Base-by-base conservation (phyloP, 345 rosid genomes). In the Citrus unshiu region DNA sequence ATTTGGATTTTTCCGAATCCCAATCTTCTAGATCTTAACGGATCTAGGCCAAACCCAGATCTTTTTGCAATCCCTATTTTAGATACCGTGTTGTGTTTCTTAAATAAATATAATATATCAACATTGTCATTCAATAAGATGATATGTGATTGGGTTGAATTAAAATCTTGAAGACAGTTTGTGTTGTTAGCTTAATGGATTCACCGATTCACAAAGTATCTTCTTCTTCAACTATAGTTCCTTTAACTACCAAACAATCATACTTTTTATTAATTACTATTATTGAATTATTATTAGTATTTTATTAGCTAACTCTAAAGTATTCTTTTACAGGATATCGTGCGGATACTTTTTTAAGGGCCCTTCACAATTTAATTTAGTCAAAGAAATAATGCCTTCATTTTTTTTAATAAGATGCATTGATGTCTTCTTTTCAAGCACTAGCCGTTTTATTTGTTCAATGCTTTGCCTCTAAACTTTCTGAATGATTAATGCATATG, bases 161-260 rank as follows among this genome's bases (percentile, higher is more conserved):
- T 27, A 40, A 8, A 37, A 19, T 14, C 57, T 66, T 79, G 7
- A 57, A 61, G 49, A 65, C 24, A 32, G 59, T 75, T 77, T 58
- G 78, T 79, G 86, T 56, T 8, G 21, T 39, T 46, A 24, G 73
- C 59, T 72, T 73, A 77, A 76, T 73, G 73, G 81, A 78, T 68
- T 78, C 51, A 32, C 57, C 29, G 81, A 78, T 63, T 78, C 51
- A 32, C 69, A 60, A 54, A 9, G 9, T 22, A 51, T 56, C 57
- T 62, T 70, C 24, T 70, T 29, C 81, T 67, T 51, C 79, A 34
- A 62, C 66, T 16, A 58, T 74, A 34, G 49, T 78, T 61, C 21
- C 72, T 77, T 86, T 71, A 77, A 77, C 84, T 21, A 46, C 79
- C 84, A 64, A 5, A 49, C 9, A 73, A n/a, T 66, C 51, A 19